A percentile compares a stretch with the other conserved stretches of the same genome.
These are phyloP conservation scores for Dryas integrifolia DNA, from an alignment of 331 rosid species.

Conservation along the genomic window DNA sequence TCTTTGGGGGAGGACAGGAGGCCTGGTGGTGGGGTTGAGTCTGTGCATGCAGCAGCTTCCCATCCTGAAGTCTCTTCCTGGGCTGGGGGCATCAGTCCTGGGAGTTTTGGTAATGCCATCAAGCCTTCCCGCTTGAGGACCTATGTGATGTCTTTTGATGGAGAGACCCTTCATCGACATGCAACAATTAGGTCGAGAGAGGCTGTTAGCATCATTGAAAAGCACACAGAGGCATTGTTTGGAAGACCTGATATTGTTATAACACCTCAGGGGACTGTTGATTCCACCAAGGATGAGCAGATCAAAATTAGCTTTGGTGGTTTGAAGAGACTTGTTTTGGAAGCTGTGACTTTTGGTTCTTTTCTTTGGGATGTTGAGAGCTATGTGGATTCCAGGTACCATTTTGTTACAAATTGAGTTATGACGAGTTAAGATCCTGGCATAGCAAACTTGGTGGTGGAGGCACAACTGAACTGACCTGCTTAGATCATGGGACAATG, in stretches of 20 bases:
- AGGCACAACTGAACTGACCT: slow-evolving; percentile 26
- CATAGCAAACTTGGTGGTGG: slow-evolving; percentile 14
- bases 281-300: slow-evolving; percentile 64
- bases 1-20: slow-evolving; percentile 32
- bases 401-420: slow-evolving; percentile 64
- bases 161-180: slow-evolving; percentile 86
- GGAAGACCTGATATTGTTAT: slow-evolving; percentile 79
- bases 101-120: slow-evolving; percentile 38
- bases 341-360: slow-evolving; percentile 92
- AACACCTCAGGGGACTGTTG: slow-evolving; percentile 62
- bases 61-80: slow-evolving; percentile 65
- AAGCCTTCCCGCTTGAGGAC: slow-evolving; percentile 64
- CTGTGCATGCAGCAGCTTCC: slow-evolving; percentile 36
- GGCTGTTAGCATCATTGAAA: slow-evolving; percentile 82
- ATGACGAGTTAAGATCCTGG: not conserved
- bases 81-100: slow-evolving; percentile 45
- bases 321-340: slow-evolving; percentile 79
- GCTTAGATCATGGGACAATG: slow-evolving; percentile 13
- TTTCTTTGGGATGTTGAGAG: slow-evolving; percentile 98
- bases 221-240: slow-evolving; percentile 95
- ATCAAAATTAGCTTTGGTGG: slow-evolving; percentile 84
- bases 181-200: slow-evolving; percentile 92
- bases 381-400: slow-evolving; percentile 90
- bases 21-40: slow-evolving; percentile 28
- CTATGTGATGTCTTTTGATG: slow-evolving; percentile 90